Percentiles rank a stretch among this genome's conserved stretches.
Evolutionary conservation across 495 filamentous ascomycete genomes (phyloP).

Genomic region (Penicillium atrosanguineum): DNA sequence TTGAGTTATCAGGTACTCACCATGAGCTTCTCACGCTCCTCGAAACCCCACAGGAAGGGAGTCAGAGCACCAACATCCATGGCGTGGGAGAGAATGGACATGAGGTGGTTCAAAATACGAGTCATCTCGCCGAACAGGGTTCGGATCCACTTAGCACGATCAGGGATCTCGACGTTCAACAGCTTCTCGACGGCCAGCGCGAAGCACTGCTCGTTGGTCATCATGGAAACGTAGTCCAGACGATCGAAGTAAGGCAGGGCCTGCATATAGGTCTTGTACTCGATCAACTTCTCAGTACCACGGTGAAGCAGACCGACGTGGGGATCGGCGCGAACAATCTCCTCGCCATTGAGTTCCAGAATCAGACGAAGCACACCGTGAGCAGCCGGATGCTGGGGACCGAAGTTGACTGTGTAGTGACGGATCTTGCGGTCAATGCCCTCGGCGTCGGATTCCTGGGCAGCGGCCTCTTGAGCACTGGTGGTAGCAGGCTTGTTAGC

Average conservation of each 20-base stretch:
- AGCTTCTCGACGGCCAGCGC: slow-evolving; percentile 95
- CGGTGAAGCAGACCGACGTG: slow-evolving; percentile 96
- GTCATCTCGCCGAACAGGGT: slow-evolving; percentile 98
- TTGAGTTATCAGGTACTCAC: slow-evolving; percentile 45
- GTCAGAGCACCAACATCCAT: slow-evolving; percentile 99
- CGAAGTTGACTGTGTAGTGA: slow-evolving; percentile 99
- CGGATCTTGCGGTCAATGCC: slow-evolving; percentile 80
- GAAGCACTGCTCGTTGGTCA: slow-evolving; percentile 99
- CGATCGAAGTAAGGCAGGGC: slow-evolving; percentile 98
- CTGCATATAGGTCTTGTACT: slow-evolving; percentile 99
- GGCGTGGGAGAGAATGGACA: slow-evolving; percentile 96
- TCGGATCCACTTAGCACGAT: slow-evolving; percentile 94
- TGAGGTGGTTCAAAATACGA: slow-evolving; percentile 92
- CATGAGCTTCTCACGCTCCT: slow-evolving; percentile 99
- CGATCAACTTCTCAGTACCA: slow-evolving; percentile 99
- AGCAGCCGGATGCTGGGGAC: slow-evolving; percentile 97
- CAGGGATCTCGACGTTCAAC: slow-evolving; percentile 94
- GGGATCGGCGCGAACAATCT: slow-evolving; percentile 94
- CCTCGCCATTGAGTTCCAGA: slow-evolving; percentile 95
- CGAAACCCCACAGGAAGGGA: slow-evolving; percentile 99
- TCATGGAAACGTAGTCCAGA: slow-evolving; percentile 99
- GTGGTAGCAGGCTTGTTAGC: slow-evolving; percentile 43
- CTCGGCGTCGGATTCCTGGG: slow-evolving; percentile 50
- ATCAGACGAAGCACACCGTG: slow-evolving; percentile 98
- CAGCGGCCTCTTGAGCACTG: slow-evolving; percentile 39